phyloP scores from a whole-genome alignment of 305 asterid genomes.

The Fraxinus latifolia region DNA sequence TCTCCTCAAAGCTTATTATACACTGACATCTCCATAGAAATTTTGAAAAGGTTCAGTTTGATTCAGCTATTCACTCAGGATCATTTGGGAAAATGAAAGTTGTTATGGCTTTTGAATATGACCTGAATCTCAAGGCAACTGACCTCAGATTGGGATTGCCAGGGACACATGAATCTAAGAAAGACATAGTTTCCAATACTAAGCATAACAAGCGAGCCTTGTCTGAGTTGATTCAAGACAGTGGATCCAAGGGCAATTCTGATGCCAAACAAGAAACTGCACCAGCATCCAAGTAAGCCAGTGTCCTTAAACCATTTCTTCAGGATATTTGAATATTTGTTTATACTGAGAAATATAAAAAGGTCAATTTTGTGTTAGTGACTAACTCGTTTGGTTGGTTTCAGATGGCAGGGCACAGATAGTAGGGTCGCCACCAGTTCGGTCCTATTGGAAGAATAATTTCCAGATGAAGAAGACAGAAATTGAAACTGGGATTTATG shows the following conservation, averaged over 20 bases:
- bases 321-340: not conserved
- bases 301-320: not conserved
- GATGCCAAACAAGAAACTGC: constrained; percentile 37
- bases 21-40: not conserved
- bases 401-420: constrained; percentile 46
- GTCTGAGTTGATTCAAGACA: constrained; percentile 18
- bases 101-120: not conserved
- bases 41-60: not conserved
- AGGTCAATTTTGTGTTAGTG: not conserved
- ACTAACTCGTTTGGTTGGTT: not conserved
- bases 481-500: constrained; percentile 42
- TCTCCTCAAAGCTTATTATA: not conserved
- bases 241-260: constrained; percentile 28
- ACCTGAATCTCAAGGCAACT: constrained; percentile 24
- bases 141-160: constrained; percentile 28
- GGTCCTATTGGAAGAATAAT: constrained; percentile 50
- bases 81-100: not conserved
- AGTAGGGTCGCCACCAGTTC: constrained; percentile 73
- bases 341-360: not conserved
- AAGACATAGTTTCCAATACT: not conserved
- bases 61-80: not conserved
- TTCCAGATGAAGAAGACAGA: constrained; percentile 34
- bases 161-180: constrained; percentile 13
- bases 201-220: constrained; percentile 22
- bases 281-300: constrained; percentile 70